Base-by-base conservation (phyloP, 139 green algal species). In the Yamagishiella unicocca region DNA sequence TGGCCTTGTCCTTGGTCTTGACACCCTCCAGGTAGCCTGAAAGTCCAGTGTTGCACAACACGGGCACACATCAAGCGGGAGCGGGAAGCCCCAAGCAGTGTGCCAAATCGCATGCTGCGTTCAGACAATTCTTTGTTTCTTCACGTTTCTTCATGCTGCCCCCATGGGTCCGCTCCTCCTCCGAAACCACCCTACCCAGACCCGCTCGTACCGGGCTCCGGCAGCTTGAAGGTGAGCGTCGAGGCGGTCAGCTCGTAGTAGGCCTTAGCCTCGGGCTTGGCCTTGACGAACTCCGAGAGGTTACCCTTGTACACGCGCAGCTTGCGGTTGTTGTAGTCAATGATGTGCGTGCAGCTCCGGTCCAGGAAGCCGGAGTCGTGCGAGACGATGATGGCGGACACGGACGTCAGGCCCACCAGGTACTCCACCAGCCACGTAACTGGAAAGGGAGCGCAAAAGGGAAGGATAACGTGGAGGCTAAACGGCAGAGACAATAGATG, bases 1-100 rank as follows among this genome's bases (percentile, higher is more conserved):
- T 98, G 88, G 95, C 96, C 87, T 96, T 96, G 93, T 98, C 95
- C 95, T 98, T 98, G 92, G 93, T 96, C 94, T 98, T 98, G 55
- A 99, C 94, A 80, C 97, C 97, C 93, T 98, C 96, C 76, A 98
- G 94, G 95, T 96, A 98, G 55, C 95, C 96, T 71, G 55, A n/a
- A n/a, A n/a, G n/a, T n/a, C n/a, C n/a, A n/a, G n/a, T n/a, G n/a
- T n/a, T n/a, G n/a, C n/a, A n/a, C n/a, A n/a, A n/a, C n/a, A n/a
- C n/a, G n/a, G n/a, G n/a, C n/a, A n/a, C n/a, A n/a, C n/a, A n/a
- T n/a, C n/a, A n/a, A n/a, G n/a, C n/a, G n/a, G n/a, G n/a, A n/a
- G n/a, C n/a, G n/a, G n/a, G n/a, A n/a, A n/a, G n/a, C n/a, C n/a
- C n/a, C n/a, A n/a, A n/a, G n/a, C n/a, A n/a, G n/a, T n/a, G n/a